phyloP scores from a whole-genome alignment of 768 basidiomycete species.

The Dacryopinax spathularia region DNA sequence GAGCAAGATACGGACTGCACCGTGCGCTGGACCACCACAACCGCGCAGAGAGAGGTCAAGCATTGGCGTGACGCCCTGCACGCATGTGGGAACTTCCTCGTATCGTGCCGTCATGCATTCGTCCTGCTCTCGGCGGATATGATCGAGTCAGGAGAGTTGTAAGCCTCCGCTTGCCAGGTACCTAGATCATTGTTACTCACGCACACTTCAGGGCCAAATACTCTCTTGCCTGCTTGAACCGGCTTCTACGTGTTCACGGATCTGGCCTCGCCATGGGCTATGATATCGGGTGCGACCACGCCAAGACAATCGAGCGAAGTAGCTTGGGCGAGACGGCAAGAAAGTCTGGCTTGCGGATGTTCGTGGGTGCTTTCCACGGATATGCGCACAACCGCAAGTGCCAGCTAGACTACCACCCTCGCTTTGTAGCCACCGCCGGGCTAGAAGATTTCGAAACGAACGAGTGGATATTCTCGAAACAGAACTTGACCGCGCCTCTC shows the following conservation, averaged over 20 bases:
- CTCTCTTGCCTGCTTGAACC: background rate
- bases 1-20: too few species aligned
- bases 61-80: background rate
- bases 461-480: conserved; percentile 14
- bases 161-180: background rate
- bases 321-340: background rate
- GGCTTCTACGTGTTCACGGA: background rate
- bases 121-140: conserved; percentile 6
- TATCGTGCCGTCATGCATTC: conserved; percentile 6
- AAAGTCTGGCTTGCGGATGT: background rate
- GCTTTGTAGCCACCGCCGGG: too few species aligned
- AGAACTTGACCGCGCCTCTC: conserved; percentile 9
- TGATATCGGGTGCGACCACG: background rate
- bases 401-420: too few species aligned
- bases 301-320: background rate
- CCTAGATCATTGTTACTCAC: background rate
- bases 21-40: conserved; percentile 18
- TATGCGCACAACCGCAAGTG: too few species aligned
- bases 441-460: too few species aligned
- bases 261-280: background rate
- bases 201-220: conserved; percentile 3
- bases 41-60: conserved; percentile 11
- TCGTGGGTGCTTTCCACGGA: too few species aligned
- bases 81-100: conserved; percentile 7
- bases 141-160: conserved; percentile 9